Evolutionary conservation across 2,329 filamentous ascomycete genomes (phyloP).

Genomic region (Ascochyta fabae): DNA sequence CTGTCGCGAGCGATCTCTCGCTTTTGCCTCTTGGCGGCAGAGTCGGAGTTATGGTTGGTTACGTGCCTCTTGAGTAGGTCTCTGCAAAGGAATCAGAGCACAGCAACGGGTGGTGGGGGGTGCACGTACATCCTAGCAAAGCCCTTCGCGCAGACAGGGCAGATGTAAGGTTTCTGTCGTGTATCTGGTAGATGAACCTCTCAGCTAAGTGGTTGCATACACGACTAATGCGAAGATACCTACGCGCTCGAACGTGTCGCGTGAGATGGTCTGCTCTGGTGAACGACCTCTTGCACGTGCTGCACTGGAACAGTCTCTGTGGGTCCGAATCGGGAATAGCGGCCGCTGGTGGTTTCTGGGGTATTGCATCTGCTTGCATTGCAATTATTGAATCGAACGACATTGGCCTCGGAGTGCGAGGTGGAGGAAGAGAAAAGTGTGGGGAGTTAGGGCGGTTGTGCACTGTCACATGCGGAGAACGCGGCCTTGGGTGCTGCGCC

Average conservation of each 20-base stretch:
- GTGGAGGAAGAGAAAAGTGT: constrained; percentile 28
- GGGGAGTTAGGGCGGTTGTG: constrained; percentile 19
- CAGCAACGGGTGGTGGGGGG: neutral
- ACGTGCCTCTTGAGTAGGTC: constrained; percentile 61
- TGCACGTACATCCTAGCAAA: constrained; percentile 53
- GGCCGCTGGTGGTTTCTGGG: constrained; percentile 8
- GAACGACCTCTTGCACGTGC: constrained; percentile 60
- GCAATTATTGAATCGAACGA: constrained; percentile 16
- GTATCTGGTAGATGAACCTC: constrained; percentile 31
- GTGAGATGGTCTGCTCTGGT: constrained; percentile 61
- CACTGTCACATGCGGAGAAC: constrained; percentile 1
- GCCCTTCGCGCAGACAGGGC: constrained; percentile 54
- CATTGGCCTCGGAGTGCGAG: constrained; percentile 26
- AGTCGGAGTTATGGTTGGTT: constrained; percentile 51
- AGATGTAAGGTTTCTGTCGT: constrained; percentile 55
- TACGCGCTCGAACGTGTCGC: constrained; percentile 60
- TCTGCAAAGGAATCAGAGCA: constrained; percentile 27
- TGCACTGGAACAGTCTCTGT: constrained; percentile 55
- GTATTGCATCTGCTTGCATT: constrained; percentile 27
- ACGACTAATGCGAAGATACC: constrained; percentile 15
- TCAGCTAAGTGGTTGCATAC: neutral
- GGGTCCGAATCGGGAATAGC: constrained; percentile 27
- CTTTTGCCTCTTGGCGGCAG: constrained; percentile 37
- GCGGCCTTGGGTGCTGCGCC: neutral
- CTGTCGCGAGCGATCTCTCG: constrained; percentile 35